Evolutionary conservation across 148 eudicot genomes (phyloP), one percentile per base, ranked within the genome.

Genomic region (Cornus controversa): DNA sequence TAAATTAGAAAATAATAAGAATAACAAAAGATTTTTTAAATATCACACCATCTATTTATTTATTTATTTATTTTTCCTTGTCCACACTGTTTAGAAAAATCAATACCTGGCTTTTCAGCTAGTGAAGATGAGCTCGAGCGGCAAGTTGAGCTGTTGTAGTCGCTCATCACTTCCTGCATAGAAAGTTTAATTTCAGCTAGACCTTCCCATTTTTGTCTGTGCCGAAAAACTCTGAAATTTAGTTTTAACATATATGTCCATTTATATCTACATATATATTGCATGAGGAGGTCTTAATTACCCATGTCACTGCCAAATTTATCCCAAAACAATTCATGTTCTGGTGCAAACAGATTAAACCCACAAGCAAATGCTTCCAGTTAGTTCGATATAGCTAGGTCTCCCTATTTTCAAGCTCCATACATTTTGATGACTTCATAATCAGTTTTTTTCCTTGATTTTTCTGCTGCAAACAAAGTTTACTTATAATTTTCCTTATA

Each of bases 91-190:
- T 40, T 40, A 4, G n/a, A 40, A 40, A 40, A 27, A 47, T 26
- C 64, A 4, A 29, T 60, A 72, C 81, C 76, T 47, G 65, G 36
- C 60, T 26, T 77, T 74, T 79, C 84, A 71, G 60, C 80, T 42
- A 73, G 50, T 28, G 85, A 72, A 34, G 81, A 58, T 34, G 81
- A 71, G 23, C 71, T 53, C 40, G 87, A 86, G 18, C 63, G 79
- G 66, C 79, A 58, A 36, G 75, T 80, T 63, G 85, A 66, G 80
- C 89, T 86, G 73, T 79, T 75, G 29, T 72, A 40, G 68, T 87
- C 84, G 72, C 90, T 87, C 57, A 80, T 40, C 66, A 29, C 71
- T 26, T 76, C 82, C 88, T 87, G 70, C 81, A 71, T 11, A 24
- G 4, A 67, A 54, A 60, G 8, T 60, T 60, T 40, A 40, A 40